Evolutionary conservation across 2,329 filamentous ascomycete species (phyloP).

Genomic region (Aureobasidium pullulans): DNA sequence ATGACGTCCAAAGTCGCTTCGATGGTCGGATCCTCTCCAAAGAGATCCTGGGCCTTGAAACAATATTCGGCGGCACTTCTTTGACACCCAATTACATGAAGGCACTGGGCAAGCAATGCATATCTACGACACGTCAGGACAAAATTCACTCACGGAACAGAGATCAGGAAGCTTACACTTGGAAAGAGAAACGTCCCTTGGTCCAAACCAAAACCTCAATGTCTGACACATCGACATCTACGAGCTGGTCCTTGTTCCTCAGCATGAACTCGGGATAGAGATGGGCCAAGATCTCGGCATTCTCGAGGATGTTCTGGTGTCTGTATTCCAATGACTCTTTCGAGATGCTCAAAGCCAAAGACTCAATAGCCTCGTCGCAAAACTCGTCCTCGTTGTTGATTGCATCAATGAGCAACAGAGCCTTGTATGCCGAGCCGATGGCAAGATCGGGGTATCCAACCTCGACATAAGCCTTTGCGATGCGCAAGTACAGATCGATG

Average conservation of each 20-base stretch:
- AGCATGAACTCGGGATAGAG: conserved; percentile 12
- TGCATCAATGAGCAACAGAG: conserved; percentile 79
- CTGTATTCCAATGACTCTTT: conserved; percentile 13
- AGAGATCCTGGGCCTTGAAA: conserved; percentile 50
- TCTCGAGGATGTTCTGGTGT: conserved; percentile 12
- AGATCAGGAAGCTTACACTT: conserved; percentile 1
- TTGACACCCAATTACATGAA: conserved; percentile 12
- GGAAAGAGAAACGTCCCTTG: conserved; percentile 6
- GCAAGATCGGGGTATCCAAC: conserved; percentile 87
- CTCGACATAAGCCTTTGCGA: conserved; percentile 62
- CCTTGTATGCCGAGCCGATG: conserved; percentile 81
- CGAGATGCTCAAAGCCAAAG: conserved; percentile 21
- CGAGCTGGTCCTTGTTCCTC: conserved; percentile 10
- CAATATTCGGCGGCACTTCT: conserved; percentile 60
- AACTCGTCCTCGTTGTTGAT: conserved; percentile 73
- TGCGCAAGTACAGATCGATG: conserved; percentile 47
- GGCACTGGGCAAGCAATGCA: conserved; percentile 10
- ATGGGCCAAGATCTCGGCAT: conserved; percentile 10
- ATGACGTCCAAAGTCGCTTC: conserved; percentile 49
- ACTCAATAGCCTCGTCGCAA: conserved; percentile 58
- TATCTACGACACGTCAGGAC: background rate
- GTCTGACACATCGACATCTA: conserved; percentile 10
- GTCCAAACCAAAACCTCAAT: conserved; percentile 13
- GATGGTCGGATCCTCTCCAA: conserved; percentile 51
- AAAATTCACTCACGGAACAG: too few relatives aligned